These are phyloP conservation scores for Penicillium riverlandense DNA, from an alignment of 495 filamentous ascomycete species.

Conservation along the genomic window DNA sequence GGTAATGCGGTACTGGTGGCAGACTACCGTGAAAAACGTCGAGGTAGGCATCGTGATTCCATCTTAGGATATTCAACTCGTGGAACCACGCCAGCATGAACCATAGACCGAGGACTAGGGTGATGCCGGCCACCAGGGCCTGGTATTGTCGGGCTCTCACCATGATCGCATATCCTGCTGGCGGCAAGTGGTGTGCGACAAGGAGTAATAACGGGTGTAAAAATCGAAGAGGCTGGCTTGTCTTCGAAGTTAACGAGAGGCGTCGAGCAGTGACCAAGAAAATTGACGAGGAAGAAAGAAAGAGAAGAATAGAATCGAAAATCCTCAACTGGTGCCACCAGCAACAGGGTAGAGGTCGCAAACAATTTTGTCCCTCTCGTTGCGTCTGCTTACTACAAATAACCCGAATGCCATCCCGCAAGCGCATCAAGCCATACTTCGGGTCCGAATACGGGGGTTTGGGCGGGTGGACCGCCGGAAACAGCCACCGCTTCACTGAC, in stretches of 20 bases:
- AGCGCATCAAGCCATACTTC: not conserved
- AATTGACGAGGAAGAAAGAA: too few relatives aligned
- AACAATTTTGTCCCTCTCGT: not conserved
- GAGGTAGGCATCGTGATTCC: not conserved
- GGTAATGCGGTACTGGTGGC: slow-evolving; percentile 1
- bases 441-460: not conserved
- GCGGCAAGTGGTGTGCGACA: too few relatives aligned
- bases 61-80: not conserved
- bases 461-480: too few relatives aligned
- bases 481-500: too few relatives aligned
- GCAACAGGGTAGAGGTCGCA: too few relatives aligned
- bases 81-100: slow-evolving; percentile 1
- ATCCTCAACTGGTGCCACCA: too few relatives aligned
- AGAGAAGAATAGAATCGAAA: too few relatives aligned
- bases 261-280: too few relatives aligned
- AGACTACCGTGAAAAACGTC: slow-evolving; percentile 3
- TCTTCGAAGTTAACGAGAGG: too few relatives aligned
- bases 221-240: too few relatives aligned
- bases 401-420: not conserved
- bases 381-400: not conserved
- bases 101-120: slow-evolving; percentile 2
- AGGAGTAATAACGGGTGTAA: too few relatives aligned
- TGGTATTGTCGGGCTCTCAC: slow-evolving; percentile 5
- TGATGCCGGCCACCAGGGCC: slow-evolving; percentile 2
- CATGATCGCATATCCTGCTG: not conserved